Evolutionary conservation across 2,329 filamentous ascomycete species (phyloP), one percentile per base, ranked within the genome.

Genomic region (Colletotrichum sp.): DNA sequence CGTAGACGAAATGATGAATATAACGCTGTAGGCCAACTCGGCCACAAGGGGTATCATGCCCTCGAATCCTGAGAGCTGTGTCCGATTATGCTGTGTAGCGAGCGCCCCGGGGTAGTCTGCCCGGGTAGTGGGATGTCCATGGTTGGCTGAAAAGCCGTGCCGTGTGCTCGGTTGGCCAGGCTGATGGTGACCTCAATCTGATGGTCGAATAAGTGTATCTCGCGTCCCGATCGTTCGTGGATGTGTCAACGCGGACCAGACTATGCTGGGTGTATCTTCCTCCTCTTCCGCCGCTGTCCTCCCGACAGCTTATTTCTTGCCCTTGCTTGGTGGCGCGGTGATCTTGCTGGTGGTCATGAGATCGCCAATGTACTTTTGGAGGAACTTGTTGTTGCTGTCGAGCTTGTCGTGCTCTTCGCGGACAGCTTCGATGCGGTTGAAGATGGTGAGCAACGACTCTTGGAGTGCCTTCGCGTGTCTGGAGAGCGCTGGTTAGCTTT

Each of bases 301-400:
- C 5, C 7, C 10, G 21, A 18, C 21, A 18, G 32, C 36, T 89
- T 82, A 92, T 83, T 92, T 92, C 81, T 91, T 90, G 71, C 84
- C 85, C 36, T 89, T 87, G 77, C 84, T 86, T 70, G 86, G 86
- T 2, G 90, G 87, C 3, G 92, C 89, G 1, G 92, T 94, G 79
- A 94, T 94, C 82, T 94, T 94, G 83, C 91, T 93, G n/a, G 93
- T 94, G 79, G 95, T 95, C 92, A 98, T 99, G 71, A 99, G 90
- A 82, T 98, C 96, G 78, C 96, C 96, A 81, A 99, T 99, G 84
- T 99, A 99, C 84, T 98, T 98, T 85, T 99, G 96, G 64, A 99
- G 87, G 82, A 99, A 98, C 82, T 96, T 96, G 89, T 99, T 99
- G 84, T 98, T 96, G 84, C 91, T 97, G 85, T 99, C 96, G 71